Conservation (phyloP, 2,329 filamentous ascomycete species). For the Diaporthe nobilis region DNA sequence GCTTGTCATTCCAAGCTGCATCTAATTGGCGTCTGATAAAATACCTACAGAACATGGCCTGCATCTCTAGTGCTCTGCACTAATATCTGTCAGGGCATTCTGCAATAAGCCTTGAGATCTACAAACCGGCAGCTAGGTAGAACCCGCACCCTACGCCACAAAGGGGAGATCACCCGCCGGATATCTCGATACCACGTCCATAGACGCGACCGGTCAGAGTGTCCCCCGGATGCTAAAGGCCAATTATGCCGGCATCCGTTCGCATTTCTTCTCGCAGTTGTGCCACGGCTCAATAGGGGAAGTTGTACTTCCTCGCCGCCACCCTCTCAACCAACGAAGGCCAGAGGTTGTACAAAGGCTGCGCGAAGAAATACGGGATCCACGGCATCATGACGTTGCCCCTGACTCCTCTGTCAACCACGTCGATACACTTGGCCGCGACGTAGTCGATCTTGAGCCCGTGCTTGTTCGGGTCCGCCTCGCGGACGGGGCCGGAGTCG, state of each 20-base stretch:
- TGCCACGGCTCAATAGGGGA: conserved; percentile 14
- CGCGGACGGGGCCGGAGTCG: conserved; percentile 47
- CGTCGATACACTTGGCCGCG: conserved; percentile 48
- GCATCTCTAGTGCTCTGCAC: no score
- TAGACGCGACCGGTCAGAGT: neutral
- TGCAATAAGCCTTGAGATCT: neutral
- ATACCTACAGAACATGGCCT: no score
- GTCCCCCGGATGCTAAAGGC: no score
- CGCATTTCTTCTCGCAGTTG: fast-evolving
- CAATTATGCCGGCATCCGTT: neutral
- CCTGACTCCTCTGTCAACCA: conserved; percentile 46
- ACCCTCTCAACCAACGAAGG: conserved; percentile 49
- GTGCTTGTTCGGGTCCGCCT: conserved; percentile 48
- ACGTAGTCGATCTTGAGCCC: conserved; percentile 51
- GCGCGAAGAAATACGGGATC: conserved; percentile 50
- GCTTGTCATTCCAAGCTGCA: neutral
- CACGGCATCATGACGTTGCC: conserved; percentile 51
- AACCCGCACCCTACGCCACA: neutral
- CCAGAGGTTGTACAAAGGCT: conserved; percentile 50
- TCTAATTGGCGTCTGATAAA: neutral
- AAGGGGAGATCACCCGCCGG: neutral
- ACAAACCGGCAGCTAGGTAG: neutral
- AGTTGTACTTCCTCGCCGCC: conserved; percentile 52
- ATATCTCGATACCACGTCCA: neutral
- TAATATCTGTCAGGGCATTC: neutral